These are phyloP conservation scores for Dentiscutata heterogama DNA, from an alignment of 371 early-diverging fungal genomes.

Conservation along the genomic window DNA sequence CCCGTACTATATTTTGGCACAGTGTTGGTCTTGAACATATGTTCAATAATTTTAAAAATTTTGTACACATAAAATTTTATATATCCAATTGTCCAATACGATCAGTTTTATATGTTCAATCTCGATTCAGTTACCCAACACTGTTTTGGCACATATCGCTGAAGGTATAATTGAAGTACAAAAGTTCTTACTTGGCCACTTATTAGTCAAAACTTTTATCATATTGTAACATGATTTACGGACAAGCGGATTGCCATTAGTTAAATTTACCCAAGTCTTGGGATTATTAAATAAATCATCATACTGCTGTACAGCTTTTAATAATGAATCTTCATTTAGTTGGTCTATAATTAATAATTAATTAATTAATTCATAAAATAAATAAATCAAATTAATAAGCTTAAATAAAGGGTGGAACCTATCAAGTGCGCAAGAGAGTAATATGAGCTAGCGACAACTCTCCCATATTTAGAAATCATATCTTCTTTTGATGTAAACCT, in stretches of 20 bases:
- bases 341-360: slow-evolving; percentile 47
- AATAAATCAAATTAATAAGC: not conserved
- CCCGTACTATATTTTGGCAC: too few relatives aligned
- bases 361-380: not conserved
- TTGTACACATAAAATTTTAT: not conserved
- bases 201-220: slow-evolving; percentile 53
- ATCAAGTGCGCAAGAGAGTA: slow-evolving; percentile 64
- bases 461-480: slow-evolving; percentile 68
- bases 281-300: slow-evolving; percentile 60
- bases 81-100: not conserved
- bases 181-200: slow-evolving; percentile 56
- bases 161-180: too few relatives aligned
- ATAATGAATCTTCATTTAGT: slow-evolving; percentile 54
- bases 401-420: slow-evolving; percentile 49
- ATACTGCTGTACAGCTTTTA: slow-evolving; percentile 58
- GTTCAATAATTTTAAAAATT: not conserved
- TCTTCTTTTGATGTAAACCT: slow-evolving; percentile 73
- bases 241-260: slow-evolving; percentile 58
- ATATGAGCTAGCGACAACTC: slow-evolving; percentile 65
- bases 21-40: too few relatives aligned
- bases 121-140: too few relatives aligned
- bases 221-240: slow-evolving; percentile 65
- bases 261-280: slow-evolving; percentile 62
- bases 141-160: too few relatives aligned
- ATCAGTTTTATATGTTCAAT: not conserved